phyloP scores from a whole-genome alignment of 805 yeast genomes.

The Debaryomyces maramus region DNA sequence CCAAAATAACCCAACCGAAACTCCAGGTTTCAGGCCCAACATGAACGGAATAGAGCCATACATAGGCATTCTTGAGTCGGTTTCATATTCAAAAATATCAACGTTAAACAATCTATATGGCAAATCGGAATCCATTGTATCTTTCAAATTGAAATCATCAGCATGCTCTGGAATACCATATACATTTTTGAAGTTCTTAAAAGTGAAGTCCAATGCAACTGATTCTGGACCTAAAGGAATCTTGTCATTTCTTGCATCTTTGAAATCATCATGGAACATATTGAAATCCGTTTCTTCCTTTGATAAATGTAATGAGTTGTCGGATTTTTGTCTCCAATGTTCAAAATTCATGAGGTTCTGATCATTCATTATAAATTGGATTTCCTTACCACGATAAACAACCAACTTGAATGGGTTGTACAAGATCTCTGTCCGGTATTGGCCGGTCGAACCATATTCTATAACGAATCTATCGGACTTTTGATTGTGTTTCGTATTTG shows the following conservation, averaged over 20 bases:
- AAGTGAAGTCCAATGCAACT: slow-evolving; percentile 72
- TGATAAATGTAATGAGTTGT: slow-evolving; percentile 37
- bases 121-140: slow-evolving; percentile 54
- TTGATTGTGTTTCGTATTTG: background rate
- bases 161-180: slow-evolving; percentile 99
- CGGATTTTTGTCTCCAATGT: slow-evolving; percentile 57
- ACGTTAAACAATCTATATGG: slow-evolving; percentile 92
- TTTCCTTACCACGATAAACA: slow-evolving; percentile 44
- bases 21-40: slow-evolving; percentile 59
- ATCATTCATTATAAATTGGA: slow-evolving; percentile 64
- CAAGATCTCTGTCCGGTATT: slow-evolving; percentile 45
- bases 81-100: slow-evolving; percentile 92
- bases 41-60: slow-evolving; percentile 93
- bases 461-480: slow-evolving; percentile 13
- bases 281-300: slow-evolving; percentile 65
- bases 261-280: slow-evolving; percentile 69
- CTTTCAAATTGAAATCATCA: slow-evolving; percentile 69
- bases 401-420: slow-evolving; percentile 52
- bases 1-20: slow-evolving; percentile 84
- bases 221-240: slow-evolving; percentile 88
- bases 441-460: slow-evolving; percentile 38
- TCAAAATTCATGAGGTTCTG: slow-evolving; percentile 75
- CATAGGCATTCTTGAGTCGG: slow-evolving; percentile 82
- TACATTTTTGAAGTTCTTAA: slow-evolving; percentile 59
- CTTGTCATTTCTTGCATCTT: slow-evolving; percentile 63